Base-by-base conservation (phyloP, 176 grass and related monocot genomes). In the Pharus latifolius region DNA sequence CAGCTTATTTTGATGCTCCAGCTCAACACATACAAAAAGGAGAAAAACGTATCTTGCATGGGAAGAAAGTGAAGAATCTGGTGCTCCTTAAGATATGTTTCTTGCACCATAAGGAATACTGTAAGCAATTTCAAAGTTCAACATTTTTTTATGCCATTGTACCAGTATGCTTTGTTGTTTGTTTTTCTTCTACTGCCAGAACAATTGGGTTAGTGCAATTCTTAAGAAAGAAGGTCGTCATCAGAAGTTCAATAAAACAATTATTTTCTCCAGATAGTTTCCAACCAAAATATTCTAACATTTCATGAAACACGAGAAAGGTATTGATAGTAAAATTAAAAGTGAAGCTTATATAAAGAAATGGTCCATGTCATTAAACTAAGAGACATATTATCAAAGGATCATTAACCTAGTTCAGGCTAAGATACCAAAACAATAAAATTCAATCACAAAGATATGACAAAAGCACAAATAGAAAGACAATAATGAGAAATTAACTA, bases 81-180 rank as follows among this genome's bases (percentile, higher is more conserved):
- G 26, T 76, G 57, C 77, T 70, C 57, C 25, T 35, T 43, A 15
- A 81, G 17, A 26, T 47, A 43, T 65, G 70, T 62, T 74, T 40
- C 82, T 80, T 69, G 76, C 54, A 63, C 31, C 77, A 33, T 69
- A 80, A 45, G 37, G 46, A 42, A 75, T 63, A 62, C 28, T 32
- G 5, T 16, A 70, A 56, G 70, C n/a, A 56, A 59, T 70, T 56
- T 70, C 28, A 34, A 64, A 42, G 57, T 76, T 70, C 60, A 63
- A 63, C 63, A 31, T 56, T 63, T 75, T 70, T 43, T 32, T 30
- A 28, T 48, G 51, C 38, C 62, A 62, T 4, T 25, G 54, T 48
- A 85, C 63, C 55, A 18, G 49, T 31, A 80, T 71, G 49, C 77
- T 71, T 86, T 86, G n/a, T 70, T 70, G 71, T 71, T 41, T 65